Evolutionary conservation across 768 basidiomycete genomes (phyloP), one percentile per base, ranked within the genome.

Genomic region (Suillus luteus): DNA sequence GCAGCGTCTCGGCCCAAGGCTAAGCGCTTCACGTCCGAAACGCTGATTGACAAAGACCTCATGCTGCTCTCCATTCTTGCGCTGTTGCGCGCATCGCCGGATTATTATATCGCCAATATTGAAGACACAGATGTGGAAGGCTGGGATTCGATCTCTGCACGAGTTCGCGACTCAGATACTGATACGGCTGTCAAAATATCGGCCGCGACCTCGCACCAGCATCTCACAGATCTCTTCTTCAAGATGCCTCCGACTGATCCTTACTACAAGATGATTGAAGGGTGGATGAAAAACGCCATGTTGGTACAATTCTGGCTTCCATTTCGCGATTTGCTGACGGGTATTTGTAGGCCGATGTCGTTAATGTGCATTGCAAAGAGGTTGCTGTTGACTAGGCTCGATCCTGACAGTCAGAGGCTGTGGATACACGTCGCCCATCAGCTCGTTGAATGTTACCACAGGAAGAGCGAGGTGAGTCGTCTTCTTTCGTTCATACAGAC

Each of bases 101-200:
- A 76, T 31, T 91, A 90, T 76, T 85, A 84, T 64, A 75, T 86
- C 61, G 71, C 74, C 3, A 80, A 84, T 11, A 73, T 82, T 27
- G 75, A 80, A 0, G 71, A 77, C 4, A 11, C 24, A 10, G 22
- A 41, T 9, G 9, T 43, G 27, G 41, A 58, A 17, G 38, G 55
- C 10, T 88, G 85, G 86, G 71, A 82, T 27, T 73, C 79, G 27
- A 73, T 79, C 43, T 76, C 79, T 19, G 77, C 84, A 35, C 81
- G 82, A 64, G 67, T 91, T 5, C 91, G 88, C 85, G 85, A 85
- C 63, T 79, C 86, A 1, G 81, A 83, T n/a, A 72, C 84, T 15
- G 90, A 92, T 66, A 81, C 82, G 10, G 82, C 85, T 1, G 82
- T 91, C 46, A 91, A 91, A 73, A 81, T 88, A 22, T 85, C 87